Evolutionary conservation across 2,329 filamentous ascomycete species (phyloP).

Genomic region (Geoglossum cookeanum): DNA sequence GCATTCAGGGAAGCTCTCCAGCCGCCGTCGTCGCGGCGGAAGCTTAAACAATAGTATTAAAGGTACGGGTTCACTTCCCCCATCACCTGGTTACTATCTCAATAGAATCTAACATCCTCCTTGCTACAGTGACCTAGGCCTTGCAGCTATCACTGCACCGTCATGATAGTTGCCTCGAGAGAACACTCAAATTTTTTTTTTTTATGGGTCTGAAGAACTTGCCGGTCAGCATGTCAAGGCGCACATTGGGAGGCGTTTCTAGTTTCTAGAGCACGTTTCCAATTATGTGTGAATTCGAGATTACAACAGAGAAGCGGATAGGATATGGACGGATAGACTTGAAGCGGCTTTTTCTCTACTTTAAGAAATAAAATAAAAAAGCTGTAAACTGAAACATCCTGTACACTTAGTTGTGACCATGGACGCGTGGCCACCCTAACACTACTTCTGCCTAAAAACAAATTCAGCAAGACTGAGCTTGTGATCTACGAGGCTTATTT

Average conservation of each 20-base stretch:
- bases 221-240: neutral
- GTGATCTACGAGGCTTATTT: no score
- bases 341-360: neutral
- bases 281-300: neutral
- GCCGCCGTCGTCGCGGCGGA: slow-evolving; percentile 25
- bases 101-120: neutral
- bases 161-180: no score
- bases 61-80: neutral
- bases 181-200: neutral
- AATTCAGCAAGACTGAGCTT: neutral
- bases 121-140: neutral
- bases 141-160: neutral
- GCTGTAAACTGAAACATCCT: no score
- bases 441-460: neutral
- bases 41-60: slow-evolving; percentile 12
- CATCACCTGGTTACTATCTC: neutral
- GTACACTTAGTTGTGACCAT: neutral
- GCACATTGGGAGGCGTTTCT: neutral
- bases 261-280: neutral
- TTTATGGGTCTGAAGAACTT: neutral
- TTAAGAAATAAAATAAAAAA: neutral
- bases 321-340: neutral
- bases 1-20: slow-evolving; percentile 35
- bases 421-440: neutral
- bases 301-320: neutral